These are phyloP conservation scores for Colletotrichum shisoi DNA, from an alignment of 2,329 filamentous ascomycete species.

Conservation along the genomic window DNA sequence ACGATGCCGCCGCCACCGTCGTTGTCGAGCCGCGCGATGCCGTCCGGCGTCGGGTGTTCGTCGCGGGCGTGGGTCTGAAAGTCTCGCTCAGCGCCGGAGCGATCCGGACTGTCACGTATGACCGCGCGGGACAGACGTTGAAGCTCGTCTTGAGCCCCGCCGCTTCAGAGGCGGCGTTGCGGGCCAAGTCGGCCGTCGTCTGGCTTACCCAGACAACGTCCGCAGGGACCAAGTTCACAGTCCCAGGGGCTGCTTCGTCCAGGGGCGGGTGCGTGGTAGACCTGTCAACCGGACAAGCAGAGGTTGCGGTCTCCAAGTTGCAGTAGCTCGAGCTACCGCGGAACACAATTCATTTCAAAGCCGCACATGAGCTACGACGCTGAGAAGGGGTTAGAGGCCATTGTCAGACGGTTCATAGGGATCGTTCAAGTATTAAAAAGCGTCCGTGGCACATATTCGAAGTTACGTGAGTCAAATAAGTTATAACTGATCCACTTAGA, in stretches of 20 bases:
- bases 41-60: conserved; percentile 57
- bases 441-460: too few species aligned
- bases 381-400: too few species aligned
- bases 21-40: conserved; percentile 56
- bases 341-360: too few species aligned
- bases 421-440: too few species aligned
- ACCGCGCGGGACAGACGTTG: conserved; percentile 17
- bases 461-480: too few species aligned
- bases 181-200: conserved; percentile 19
- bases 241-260: not conserved
- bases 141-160: conserved; percentile 11
- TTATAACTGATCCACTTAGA: too few species aligned
- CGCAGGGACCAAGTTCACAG: not conserved
- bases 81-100: conserved; percentile 52
- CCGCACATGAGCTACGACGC: not conserved
- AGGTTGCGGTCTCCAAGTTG: conserved; percentile 10
- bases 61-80: conserved; percentile 55
- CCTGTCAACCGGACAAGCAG: conserved; percentile 16
- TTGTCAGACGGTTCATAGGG: too few species aligned
- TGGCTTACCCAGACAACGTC: conserved; percentile 25
- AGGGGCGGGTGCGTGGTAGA: conserved; percentile 30
- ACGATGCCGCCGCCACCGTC: conserved; percentile 45
- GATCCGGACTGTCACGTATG: conserved; percentile 43
- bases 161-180: conserved; percentile 15
- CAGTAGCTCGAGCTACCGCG: not conserved